A percentile compares a stretch with the other conserved stretches of the same genome.
These are phyloP conservation scores for Botrytis medusae DNA, from an alignment of 2,329 filamentous ascomycete genomes.

Conservation along the genomic window DNA sequence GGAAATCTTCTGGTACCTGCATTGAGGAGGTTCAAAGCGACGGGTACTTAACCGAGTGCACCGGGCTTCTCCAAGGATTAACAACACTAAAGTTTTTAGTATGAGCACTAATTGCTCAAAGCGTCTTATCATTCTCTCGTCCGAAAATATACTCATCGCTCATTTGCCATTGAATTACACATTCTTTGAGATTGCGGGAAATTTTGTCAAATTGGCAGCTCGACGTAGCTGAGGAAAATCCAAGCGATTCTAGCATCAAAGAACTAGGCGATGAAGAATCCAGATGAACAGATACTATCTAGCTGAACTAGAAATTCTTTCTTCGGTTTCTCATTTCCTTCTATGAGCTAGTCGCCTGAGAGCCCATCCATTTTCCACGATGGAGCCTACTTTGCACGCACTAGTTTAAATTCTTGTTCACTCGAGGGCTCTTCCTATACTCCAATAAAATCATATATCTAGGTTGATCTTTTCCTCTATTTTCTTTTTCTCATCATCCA, in stretches of 20 bases:
- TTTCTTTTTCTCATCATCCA: slow-evolving; percentile 11
- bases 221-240: background rate
- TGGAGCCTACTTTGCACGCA: background rate
- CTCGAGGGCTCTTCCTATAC: background rate
- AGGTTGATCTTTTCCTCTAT: background rate
- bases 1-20: background rate
- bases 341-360: background rate
- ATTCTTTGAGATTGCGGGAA: background rate
- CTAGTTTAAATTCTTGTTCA: background rate
- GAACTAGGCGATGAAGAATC: background rate
- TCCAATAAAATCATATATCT: slow-evolving; percentile 11
- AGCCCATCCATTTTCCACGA: background rate
- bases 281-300: background rate
- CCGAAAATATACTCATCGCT: background rate
- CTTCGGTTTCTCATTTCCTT: background rate
- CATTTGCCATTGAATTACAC: background rate
- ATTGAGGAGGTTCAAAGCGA: background rate
- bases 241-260: background rate
- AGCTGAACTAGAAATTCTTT: background rate
- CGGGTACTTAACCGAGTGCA: background rate
- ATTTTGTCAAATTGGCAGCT: background rate
- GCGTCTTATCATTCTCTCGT: background rate
- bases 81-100: background rate
- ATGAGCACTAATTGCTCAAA: slow-evolving; percentile 15
- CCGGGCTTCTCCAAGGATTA: background rate